These are phyloP conservation scores for Neopestalotiopsis clavispora DNA, from an alignment of 2,329 filamentous ascomycete species.

Conservation along the genomic window DNA sequence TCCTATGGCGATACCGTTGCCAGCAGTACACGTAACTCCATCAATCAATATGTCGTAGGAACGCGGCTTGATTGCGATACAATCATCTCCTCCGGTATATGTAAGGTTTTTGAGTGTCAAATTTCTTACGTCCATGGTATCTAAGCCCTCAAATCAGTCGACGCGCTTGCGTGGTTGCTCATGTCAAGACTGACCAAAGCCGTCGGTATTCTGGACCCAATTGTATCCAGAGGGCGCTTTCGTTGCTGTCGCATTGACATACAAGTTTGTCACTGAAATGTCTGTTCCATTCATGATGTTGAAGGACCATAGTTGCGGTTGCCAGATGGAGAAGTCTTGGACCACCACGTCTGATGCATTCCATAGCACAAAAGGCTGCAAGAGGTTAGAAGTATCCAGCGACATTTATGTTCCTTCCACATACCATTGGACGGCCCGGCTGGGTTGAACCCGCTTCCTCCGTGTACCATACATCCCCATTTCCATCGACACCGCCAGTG, in stretches of 20 bases:
- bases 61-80: constrained; percentile 61
- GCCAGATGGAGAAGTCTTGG: constrained; percentile 54
- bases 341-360: constrained; percentile 59
- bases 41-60: constrained; percentile 53
- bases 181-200: constrained; percentile 41
- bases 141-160: background rate
- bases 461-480: constrained; percentile 59
- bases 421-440: constrained; percentile 55
- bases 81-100: constrained; percentile 63
- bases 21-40: constrained; percentile 52
- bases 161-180: background rate
- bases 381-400: background rate
- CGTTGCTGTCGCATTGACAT: constrained; percentile 53
- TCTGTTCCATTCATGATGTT: constrained; percentile 64
- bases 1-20: constrained; percentile 62
- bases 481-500: constrained; percentile 59
- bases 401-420: too few relatives aligned
- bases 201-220: constrained; percentile 64
- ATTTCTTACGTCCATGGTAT: constrained; percentile 60
- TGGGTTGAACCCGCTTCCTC: constrained; percentile 50
- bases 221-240: constrained; percentile 55
- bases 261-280: constrained; percentile 55
- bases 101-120: constrained; percentile 53
- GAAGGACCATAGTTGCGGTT: constrained; percentile 57
- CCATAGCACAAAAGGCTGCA: constrained; percentile 58